phyloP scores from a whole-genome alignment of 192 early-diverging fungal genomes.

The Backusella sp. region DNA sequence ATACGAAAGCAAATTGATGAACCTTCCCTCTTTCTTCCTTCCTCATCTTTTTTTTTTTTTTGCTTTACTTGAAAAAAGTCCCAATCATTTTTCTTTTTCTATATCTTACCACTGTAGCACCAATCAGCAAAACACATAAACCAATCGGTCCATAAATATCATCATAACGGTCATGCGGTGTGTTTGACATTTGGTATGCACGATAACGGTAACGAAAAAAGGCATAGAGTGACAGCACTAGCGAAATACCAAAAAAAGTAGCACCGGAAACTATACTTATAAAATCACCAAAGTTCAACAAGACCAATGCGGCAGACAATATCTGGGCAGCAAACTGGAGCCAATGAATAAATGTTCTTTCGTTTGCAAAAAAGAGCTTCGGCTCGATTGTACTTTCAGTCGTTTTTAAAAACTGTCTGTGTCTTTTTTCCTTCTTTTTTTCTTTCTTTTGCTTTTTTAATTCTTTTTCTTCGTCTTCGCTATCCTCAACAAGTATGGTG shows the following conservation, averaged over 20 bases:
- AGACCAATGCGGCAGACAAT: constrained; percentile 62
- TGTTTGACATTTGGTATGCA: constrained; percentile 61
- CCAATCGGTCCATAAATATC: constrained; percentile 72
- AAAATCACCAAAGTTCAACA: constrained; percentile 81
- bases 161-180: constrained; percentile 55
- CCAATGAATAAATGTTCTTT: constrained; percentile 90
- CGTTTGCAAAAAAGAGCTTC: constrained; percentile 94
- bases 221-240: constrained; percentile 73
- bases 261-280: constrained; percentile 63
- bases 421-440: constrained; percentile 21
- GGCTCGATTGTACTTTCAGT: constrained; percentile 60
- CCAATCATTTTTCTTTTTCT: not conserved
- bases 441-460: not conserved
- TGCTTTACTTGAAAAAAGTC: too few species aligned
- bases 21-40: not conserved
- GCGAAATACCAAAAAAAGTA: constrained; percentile 65
- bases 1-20: not conserved
- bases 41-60: not conserved
- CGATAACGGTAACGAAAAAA: constrained; percentile 75
- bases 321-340: constrained; percentile 73
- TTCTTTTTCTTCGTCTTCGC: not conserved
- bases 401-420: not conserved
- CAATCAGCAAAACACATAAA: constrained; percentile 64
- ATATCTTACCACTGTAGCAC: constrained; percentile 44
- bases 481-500: not conserved